Conservation (phyloP, 108 stramenopile species). For the Fistulifera solaris region DNA sequence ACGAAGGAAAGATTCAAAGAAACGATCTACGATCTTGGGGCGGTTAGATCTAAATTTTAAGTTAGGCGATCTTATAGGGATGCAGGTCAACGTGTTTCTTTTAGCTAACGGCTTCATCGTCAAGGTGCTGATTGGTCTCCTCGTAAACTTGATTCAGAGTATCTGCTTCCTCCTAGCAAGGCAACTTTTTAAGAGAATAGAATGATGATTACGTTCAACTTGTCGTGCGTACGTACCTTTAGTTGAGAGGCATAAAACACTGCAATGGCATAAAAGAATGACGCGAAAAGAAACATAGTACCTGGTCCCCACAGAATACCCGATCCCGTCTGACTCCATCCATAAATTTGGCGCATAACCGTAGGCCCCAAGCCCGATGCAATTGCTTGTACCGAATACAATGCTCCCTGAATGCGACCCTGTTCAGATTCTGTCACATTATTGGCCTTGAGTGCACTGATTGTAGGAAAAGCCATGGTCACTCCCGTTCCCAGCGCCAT, state of each 20-base stretch:
- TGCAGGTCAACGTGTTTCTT: no score
- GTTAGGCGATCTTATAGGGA: no score
- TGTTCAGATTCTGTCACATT: conserved; percentile 71
- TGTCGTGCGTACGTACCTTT: no score
- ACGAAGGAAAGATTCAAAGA: no score
- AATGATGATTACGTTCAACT: no score
- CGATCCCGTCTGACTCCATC: conserved; percentile 30
- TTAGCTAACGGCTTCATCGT: no score
- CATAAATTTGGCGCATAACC: conserved; percentile 46
- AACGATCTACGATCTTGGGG: no score
- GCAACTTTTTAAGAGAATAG: no score
- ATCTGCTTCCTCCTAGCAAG: no score
- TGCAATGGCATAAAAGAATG: conserved; percentile 54
- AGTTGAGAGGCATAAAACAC: conserved; percentile 22
- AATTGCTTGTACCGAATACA: conserved; percentile 68
- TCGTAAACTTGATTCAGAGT: no score
- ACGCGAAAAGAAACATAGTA: conserved; percentile 66
- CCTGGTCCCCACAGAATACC: conserved; percentile 37
- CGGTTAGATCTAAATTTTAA: no score
- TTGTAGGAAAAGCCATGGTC: conserved; percentile 77
- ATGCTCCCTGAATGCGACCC: conserved; percentile 80
- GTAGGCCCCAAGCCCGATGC: conserved; percentile 71
- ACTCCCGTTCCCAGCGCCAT: conserved; percentile 35
- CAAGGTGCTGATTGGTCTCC: no score
- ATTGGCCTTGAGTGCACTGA: conserved; percentile 77